phyloP scores from a whole-genome alignment of 257 asterid genomes.

The Solanum pinnatisectum region DNA sequence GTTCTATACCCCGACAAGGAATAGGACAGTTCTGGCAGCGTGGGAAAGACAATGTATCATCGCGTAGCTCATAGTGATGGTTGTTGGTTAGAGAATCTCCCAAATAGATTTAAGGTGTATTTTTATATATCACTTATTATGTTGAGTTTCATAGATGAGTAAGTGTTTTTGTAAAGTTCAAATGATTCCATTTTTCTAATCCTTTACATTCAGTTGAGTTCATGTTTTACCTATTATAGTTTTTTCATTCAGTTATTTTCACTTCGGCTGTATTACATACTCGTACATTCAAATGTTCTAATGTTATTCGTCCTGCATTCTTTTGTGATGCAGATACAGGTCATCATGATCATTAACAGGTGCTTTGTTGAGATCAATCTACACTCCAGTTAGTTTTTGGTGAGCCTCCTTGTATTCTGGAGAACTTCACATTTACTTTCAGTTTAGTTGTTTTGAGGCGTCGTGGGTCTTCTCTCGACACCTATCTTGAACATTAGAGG shows the following conservation, averaged over 20 bases:
- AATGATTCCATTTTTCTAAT: neutral
- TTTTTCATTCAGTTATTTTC: too few relatives aligned
- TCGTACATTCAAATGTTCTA: neutral
- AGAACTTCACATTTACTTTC: neutral
- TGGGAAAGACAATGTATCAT: neutral
- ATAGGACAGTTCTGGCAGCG: neutral
- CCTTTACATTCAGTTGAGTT: neutral
- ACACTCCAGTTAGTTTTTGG: neutral
- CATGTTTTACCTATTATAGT: neutral
- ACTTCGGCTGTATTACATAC: neutral
- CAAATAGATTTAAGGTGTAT: neutral
- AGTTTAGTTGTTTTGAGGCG: neutral
- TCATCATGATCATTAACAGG: neutral
- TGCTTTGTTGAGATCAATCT: neutral
- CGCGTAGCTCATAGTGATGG: neutral
- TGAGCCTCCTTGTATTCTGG: neutral
- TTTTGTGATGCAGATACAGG: neutral
- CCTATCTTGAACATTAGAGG: neutral
- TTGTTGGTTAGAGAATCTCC: neutral
- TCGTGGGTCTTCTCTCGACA: neutral
- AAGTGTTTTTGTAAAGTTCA: neutral
- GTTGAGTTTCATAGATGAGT: neutral
- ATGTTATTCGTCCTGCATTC: neutral
- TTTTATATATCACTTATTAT: too few relatives aligned
- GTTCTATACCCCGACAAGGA: neutral